Evolutionary conservation across 345 rosid genomes (phyloP).

Genomic region (Turritis glabra): DNA sequence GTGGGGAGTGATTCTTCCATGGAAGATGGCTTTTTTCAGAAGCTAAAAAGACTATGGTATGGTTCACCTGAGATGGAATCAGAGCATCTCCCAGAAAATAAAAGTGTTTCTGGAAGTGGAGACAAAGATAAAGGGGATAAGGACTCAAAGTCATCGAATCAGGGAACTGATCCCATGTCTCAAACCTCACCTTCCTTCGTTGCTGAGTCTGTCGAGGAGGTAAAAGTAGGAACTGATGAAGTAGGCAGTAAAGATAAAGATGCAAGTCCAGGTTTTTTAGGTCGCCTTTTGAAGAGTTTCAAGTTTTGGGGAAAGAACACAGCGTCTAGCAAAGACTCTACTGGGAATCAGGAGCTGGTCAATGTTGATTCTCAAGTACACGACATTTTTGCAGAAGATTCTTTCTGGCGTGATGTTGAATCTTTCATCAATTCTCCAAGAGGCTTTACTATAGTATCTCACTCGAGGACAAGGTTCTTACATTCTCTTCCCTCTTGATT

Average conservation of each 20-base stretch:
- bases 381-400: conserved; percentile 45
- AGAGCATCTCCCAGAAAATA: conserved; percentile 20
- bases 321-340: conserved; percentile 38
- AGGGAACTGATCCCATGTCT: conserved; percentile 18
- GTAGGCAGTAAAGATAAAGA: conserved; percentile 28
- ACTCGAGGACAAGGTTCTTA: conserved; percentile 70
- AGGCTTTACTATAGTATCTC: conserved; percentile 53
- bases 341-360: conserved; percentile 32
- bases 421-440: conserved; percentile 54
- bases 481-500: neutral
- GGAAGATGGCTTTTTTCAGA: conserved; percentile 46
- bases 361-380: conserved; percentile 25
- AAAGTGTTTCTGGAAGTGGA: conserved; percentile 28
- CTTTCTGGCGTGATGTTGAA: conserved; percentile 65
- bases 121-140: conserved; percentile 33
- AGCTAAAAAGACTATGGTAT: conserved; percentile 52
- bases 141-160: conserved; percentile 21
- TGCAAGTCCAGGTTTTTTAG: conserved; percentile 42
- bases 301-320: conserved; percentile 44
- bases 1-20: conserved; percentile 38
- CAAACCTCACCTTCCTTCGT: conserved; percentile 25
- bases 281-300: conserved; percentile 43
- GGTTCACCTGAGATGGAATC: conserved; percentile 39
- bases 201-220: conserved; percentile 33
- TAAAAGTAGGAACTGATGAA: conserved; percentile 35